Base-by-base conservation (phyloP, 2,329 filamentous ascomycete species). In the Emericellopsis atlantica region DNA sequence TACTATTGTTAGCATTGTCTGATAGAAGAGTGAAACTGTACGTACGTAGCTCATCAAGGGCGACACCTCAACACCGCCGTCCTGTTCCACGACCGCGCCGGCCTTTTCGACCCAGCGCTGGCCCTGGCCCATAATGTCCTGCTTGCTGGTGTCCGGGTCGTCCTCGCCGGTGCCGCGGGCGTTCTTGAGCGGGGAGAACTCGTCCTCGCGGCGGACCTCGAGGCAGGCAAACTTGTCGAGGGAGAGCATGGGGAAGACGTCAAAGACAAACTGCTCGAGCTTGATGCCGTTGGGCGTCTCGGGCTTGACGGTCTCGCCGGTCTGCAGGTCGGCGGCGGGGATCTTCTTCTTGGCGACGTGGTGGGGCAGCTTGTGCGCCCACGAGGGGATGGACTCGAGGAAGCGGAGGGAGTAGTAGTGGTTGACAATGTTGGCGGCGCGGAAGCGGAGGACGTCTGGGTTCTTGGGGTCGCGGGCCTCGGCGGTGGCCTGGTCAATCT, bases 321-420 rank as follows among this genome's bases (percentile, higher is more conserved):
- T 81, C 57, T 82, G 70, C 12, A 81, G 73, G 58, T 95, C 79
- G 49, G 86, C 74, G 58, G 77, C 81, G 10, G 90, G 89, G 47
- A 98, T 98, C 84, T 98, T 98, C 83, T 98, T 98, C 62, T 84
- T 80, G 36, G 92, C 92, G 47, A 98, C 81, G 70, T 98, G 92
- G 62, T 96, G 92, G 14, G 90, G 90, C 40, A 98, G 76, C 61
- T 81, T 79, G 66, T 88, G 74, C 15, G 77, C 79, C 85, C 87
- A 95, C 52, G 79, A 67, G 43, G 92, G 88, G 52, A 95, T 95
- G 48, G 78, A 82, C 61, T 95, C 84, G 38, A 98, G 75, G 74
- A 95, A 96, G 50, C 75, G 69, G 71, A 89, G 90, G 37, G 87
- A 94, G 70, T 98, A 98, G 76, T 96, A 98, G 74, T 98, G 92